Base-by-base conservation (phyloP, 1,284 basidiomycete species). In the Moniliophthora roreri region DNA sequence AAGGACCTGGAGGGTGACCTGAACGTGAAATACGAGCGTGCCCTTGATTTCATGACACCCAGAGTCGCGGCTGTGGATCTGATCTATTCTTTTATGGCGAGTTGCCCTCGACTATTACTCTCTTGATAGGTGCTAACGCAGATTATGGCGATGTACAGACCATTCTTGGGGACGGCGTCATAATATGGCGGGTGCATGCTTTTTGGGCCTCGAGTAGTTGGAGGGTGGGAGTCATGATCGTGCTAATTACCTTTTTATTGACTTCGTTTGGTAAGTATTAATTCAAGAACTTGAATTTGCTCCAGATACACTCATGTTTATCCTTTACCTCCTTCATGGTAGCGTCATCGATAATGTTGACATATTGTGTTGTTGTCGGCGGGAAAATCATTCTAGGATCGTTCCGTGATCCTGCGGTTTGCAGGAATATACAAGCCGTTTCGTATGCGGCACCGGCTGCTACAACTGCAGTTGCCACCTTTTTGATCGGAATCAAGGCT, bases 401-500 rank as follows among this genome's bases (percentile, higher is more conserved):
- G 20, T 50, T 50, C 37, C 23, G 11, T 7, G 28, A 35, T 11
- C 52, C 52, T 4, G 13, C 34, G 21, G 50, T 54, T 20, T 54
- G 52, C 36, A 35, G 21, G 52, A 50, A 54, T 28, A 46, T 44
- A 15, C 52, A 54, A 38, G 18, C 18, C 21, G 48, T 39, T 4
- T 50, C 52, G 23, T 54, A 54, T 44, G 36, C 37, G 6, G 26
- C 50, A 35, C 45, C 52, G 11, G 35, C 36, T 20, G 52, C 46
- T 34, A 50, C 52, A 13, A 54, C 52, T 21, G 48, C 48, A 11
- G 39, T 54, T n/a, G 48, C 52, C n/a, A 54, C 52, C 8, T 3
- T 50, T 11, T 23, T 54, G 10, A 54, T 54, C 34, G 48, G 21
- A 13, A 35, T 42, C 18, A 50, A 36, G 21, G 45, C 48, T 41